These are phyloP conservation scores for Cyathus striatus DNA, from an alignment of 768 basidiomycete species.

Conservation along the genomic window DNA sequence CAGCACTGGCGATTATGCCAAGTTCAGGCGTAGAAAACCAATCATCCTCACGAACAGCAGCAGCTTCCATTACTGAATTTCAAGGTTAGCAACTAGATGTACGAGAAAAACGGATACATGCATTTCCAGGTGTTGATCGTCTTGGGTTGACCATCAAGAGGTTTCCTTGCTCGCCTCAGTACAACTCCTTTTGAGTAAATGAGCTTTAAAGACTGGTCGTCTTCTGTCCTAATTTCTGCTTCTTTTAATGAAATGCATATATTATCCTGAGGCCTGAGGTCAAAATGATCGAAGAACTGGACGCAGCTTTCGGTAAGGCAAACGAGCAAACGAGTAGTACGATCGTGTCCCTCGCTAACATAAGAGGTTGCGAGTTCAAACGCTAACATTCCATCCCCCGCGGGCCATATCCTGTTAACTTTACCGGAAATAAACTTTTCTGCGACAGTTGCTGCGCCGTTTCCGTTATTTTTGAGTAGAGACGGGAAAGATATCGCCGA, in stretches of 20 bases:
- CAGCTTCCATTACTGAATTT: not conserved
- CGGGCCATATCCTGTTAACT: not conserved
- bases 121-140: slow-evolving; percentile 30
- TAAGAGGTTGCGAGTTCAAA: not conserved
- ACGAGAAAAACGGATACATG: slow-evolving; percentile 27
- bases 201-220: slow-evolving; percentile 18
- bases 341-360: not conserved
- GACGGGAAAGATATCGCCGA: no score
- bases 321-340: not conserved
- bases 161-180: slow-evolving; percentile 38
- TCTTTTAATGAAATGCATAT: slow-evolving; percentile 47
- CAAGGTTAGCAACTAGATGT: not conserved
- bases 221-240: slow-evolving; percentile 22
- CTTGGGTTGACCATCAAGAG: slow-evolving; percentile 9
- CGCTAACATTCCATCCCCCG: not conserved
- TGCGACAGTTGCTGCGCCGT: not conserved
- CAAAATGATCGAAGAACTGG: slow-evolving; percentile 26
- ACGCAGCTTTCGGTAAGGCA: slow-evolving; percentile 15
- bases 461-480: no score
- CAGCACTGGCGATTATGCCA: not conserved
- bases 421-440: not conserved
- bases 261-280: slow-evolving; percentile 34
- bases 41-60: not conserved
- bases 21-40: not conserved
- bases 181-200: slow-evolving; percentile 33